phyloP scores from a whole-genome alignment of 768 basidiomycete genomes.

The Boletus rufocinnamomeus region DNA sequence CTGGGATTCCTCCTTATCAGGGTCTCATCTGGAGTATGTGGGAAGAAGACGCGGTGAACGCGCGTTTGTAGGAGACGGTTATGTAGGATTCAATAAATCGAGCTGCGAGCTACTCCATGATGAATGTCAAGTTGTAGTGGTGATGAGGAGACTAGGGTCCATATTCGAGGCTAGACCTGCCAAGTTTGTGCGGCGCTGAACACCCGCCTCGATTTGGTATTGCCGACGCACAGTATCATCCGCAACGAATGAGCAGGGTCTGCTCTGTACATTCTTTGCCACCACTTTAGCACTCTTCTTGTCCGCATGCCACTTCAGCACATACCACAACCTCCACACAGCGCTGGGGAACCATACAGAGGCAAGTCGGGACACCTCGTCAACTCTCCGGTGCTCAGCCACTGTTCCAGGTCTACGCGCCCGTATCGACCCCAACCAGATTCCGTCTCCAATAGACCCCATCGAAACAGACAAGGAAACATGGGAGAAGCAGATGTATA shows the following conservation, averaged over 20 bases:
- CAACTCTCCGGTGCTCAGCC: constrained; percentile 3
- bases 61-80: constrained; percentile 13
- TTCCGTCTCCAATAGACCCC: constrained; percentile 86
- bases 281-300: not conserved
- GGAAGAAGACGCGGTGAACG: constrained; percentile 37
- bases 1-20: constrained; percentile 53
- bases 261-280: not conserved
- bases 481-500: constrained; percentile 73
- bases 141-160: not conserved
- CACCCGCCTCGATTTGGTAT: constrained; percentile 13
- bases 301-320: constrained; percentile 28
- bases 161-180: too few relatives aligned
- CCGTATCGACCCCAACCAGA: constrained; percentile 83
- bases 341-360: constrained; percentile 52
- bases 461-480: constrained; percentile 76
- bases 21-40: constrained; percentile 71
- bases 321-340: constrained; percentile 64
- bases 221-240: not conserved
- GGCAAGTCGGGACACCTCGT: constrained; percentile 27
- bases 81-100: not conserved
- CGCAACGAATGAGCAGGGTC: constrained; percentile 8
- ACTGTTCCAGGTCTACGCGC: constrained; percentile 63
- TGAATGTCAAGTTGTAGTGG: not conserved
- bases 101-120: not conserved
- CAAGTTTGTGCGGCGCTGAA: not conserved